Percentiles rank a stretch among this genome's conserved stretches.
These are phyloP conservation scores for Skeletonema tropicum DNA, from an alignment of 108 stramenopile genomes.

Conservation along the genomic window DNA sequence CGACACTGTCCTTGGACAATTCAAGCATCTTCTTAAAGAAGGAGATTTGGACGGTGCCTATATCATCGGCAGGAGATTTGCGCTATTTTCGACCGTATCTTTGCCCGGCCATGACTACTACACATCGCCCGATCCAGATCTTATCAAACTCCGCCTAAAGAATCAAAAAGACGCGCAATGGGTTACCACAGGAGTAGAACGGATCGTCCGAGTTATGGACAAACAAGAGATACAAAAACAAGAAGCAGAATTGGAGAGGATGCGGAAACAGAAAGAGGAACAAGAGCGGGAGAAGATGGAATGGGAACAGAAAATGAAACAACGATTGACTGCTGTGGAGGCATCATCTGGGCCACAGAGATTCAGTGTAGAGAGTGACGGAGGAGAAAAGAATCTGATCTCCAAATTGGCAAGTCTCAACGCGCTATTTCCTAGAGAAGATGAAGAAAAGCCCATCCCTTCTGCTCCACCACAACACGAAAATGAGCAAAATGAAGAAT, in stretches of 20 bases:
- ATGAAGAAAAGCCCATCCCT: not conserved
- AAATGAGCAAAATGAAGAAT: not conserved
- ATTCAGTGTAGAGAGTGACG: slow-evolving; percentile 10
- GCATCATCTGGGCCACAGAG: slow-evolving; percentile 8
- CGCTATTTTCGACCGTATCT: slow-evolving; percentile 66
- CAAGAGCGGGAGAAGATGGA: slow-evolving; percentile 47
- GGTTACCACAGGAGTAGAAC: slow-evolving; percentile 68
- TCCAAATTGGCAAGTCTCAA: slow-evolving; percentile 40
- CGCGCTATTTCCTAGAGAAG: slow-evolving; percentile 28
- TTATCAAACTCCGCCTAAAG: slow-evolving; percentile 34
- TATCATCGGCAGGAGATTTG: slow-evolving; percentile 81
- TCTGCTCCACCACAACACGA: not conserved
- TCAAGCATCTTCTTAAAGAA: slow-evolving; percentile 49
- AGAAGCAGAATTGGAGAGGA: slow-evolving; percentile 28
- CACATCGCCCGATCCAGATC: slow-evolving; percentile 38
- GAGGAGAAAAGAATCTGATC: slow-evolving; percentile 23
- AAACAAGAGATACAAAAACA: slow-evolving; percentile 60
- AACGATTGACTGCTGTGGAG: slow-evolving; percentile 33
- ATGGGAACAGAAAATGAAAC: slow-evolving; percentile 48
- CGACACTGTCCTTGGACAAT: slow-evolving; percentile 65
- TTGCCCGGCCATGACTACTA: slow-evolving; percentile 83
- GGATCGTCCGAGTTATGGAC: slow-evolving; percentile 80
- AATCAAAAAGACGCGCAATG: slow-evolving; percentile 59
- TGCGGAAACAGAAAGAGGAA: slow-evolving; percentile 43
- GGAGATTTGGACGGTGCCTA: slow-evolving; percentile 74